Evolutionary conservation across 441 rosid genomes (phyloP), one percentile per base, ranked within the genome.

Genomic region (Gossypium gossypioides): DNA sequence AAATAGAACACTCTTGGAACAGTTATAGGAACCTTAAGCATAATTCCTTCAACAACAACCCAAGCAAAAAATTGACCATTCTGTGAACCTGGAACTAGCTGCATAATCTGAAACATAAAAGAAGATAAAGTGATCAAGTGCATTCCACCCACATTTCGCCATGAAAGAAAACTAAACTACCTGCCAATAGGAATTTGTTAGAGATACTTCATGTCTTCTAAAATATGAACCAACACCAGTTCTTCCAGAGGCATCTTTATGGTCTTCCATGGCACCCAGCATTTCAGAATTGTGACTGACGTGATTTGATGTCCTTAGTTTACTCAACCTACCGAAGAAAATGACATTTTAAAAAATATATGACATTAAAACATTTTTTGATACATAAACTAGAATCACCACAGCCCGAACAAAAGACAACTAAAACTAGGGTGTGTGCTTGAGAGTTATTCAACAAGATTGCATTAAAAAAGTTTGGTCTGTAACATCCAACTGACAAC

Each of bases 181-280:
- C 95, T 95, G 97, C 99, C 99, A 95, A 73, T 91, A 85, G 81
- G 88, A 83, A 67, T 83, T 83, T 73, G 95, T 84, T 81, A 95
- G 80, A 68, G 93, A 88, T 75, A 77, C 90, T 84, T 92, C 99
- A 85, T 88, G 90, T 64, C 87, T 83, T 77, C 85, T 85, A 80
- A 91, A 95, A 84, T 85, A 92, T 46, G 99, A 92, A 80, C 88
- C 77, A 66, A 95, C 97, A 78, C 90, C 90, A 57, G 81, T 76
- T 81, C 83, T 87, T 59, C 80, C 84, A 71, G 72, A 88, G 68
- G 81, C 54, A 34, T 68, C 88, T 72, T 79, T 87, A 68, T 76
- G 75, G 77, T 73, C 85, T 76, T 50, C 80, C 46, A 62, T 72
- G 57, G 74, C 81, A 71, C 69, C 80, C 12, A 70, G 71, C 57